Evolutionary conservation across 192 early-diverging fungal genomes (phyloP).

Genomic region (Obelidium mucronatum): DNA sequence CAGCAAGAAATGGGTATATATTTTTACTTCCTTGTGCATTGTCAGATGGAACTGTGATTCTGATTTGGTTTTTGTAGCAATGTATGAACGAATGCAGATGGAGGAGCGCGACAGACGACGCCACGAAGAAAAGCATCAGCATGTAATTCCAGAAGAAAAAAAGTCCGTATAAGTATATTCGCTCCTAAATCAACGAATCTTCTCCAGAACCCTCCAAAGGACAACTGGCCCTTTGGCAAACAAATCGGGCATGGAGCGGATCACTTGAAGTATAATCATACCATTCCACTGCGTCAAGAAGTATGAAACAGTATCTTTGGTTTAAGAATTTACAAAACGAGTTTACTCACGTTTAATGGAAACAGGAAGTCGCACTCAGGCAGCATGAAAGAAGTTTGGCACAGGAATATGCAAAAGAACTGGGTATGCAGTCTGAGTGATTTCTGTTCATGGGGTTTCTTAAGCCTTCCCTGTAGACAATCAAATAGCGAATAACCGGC

Average conservation of each 20-base stretch:
- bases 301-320: neutral
- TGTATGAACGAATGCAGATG: conserved; percentile 15
- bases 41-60: neutral
- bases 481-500: neutral
- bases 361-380: conserved; percentile 12
- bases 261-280: conserved; percentile 8
- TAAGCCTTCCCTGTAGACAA: neutral
- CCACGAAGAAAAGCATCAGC: conserved; percentile 1
- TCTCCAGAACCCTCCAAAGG: neutral
- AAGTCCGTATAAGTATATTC: neutral
- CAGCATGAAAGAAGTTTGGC: conserved; percentile 9
- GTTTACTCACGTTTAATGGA: neutral
- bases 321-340: neutral
- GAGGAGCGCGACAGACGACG: conserved; percentile 5
- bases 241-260: neutral
- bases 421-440: no score
- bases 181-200: neutral
- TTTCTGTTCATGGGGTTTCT: no score
- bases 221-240: conserved; percentile 27
- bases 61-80: neutral
- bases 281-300: conserved; percentile 9
- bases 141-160: neutral
- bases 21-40: neutral
- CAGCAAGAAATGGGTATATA: conserved; percentile 10
- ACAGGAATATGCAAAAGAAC: conserved; percentile 11